Evolutionary conservation across 768 basidiomycete genomes (phyloP), one percentile per base, ranked within the genome.

Genomic region (Auricularia sp.): DNA sequence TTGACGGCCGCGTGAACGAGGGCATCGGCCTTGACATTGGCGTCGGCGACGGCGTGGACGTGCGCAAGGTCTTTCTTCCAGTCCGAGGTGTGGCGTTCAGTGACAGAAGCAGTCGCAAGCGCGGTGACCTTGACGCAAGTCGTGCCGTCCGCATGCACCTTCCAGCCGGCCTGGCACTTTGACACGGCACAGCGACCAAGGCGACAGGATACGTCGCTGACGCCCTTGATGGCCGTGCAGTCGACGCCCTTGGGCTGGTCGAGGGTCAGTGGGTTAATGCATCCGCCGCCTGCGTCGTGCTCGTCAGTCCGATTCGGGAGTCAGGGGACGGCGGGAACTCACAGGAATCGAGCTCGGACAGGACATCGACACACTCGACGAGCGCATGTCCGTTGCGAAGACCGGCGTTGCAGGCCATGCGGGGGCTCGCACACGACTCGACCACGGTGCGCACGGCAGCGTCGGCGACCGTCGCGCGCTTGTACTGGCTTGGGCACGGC

Each of bases 141-240:
- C 3, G 87, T 86, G 33, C 63, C 51, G 56, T 65, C 65, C 3
- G 14, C 36, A 34, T 59, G 51, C 14, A 67, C 58, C 2, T 39
- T 29, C 42, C 67, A 82, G 8, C 82, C 82, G 1, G 74, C 70
- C 67, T 76, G 73, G 75, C 83, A 84, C 44, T 77, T 78, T 56
- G 74, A 73, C 2, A 83, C 78, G 35, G 73, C 66, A 68, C 83
- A 85, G 24, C 73, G 62, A 3, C 83, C 82, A 8, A 62, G 62
- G 5, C 75, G 59, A 70, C 83, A 85, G 1, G 80, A 75, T 13
- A 85, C 83, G 64, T 81, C 81, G 35, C 76, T 75, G 44, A 82
- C 79, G 14, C 81, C 80, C 1, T 72, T 73, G 34, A 85, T 75
- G 24, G 77, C 76, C 3, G 80, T 80, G 69, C 83, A 85, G 66